Conservation (phyloP, 2,329 filamentous ascomycete genomes). For the Fusarium nisikadoi region DNA sequence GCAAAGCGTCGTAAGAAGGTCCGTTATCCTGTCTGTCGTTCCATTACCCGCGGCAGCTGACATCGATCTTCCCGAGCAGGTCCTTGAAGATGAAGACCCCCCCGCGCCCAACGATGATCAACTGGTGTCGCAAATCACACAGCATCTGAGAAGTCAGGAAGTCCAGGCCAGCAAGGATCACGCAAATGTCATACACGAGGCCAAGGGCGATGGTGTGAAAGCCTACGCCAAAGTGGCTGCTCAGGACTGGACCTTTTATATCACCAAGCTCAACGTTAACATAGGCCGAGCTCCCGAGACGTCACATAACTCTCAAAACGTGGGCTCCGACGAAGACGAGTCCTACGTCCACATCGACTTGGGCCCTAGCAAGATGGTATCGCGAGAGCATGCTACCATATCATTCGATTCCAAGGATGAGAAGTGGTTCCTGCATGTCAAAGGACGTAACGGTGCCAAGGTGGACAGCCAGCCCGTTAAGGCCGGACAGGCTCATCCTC, state of each 20-base stretch:
- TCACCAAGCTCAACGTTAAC: conserved; percentile 78
- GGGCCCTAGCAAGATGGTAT: conserved; percentile 84
- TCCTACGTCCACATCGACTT: conserved; percentile 83
- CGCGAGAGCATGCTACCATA: conserved; percentile 79
- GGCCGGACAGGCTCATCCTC: conserved; percentile 70
- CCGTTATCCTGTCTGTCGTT: conserved; percentile 21
- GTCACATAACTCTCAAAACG: conserved; percentile 50
- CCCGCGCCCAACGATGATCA: conserved; percentile 64
- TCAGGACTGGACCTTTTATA: conserved; percentile 85
- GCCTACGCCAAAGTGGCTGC: conserved; percentile 87
- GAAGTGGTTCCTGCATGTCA: conserved; percentile 86
- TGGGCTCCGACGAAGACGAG: conserved; percentile 58
- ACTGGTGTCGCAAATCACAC: conserved; percentile 65
- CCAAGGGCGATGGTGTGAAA: conserved; percentile 70
- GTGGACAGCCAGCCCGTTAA: conserved; percentile 80
- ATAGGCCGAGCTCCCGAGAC: conserved; percentile 77
- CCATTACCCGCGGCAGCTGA: conserved; percentile 24
- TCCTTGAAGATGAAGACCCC: conserved; percentile 51
- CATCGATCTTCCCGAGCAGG: conserved; percentile 42
- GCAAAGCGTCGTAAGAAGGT: conserved; percentile 73
- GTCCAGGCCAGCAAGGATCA: conserved; percentile 72
- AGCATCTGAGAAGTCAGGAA: conserved; percentile 59
- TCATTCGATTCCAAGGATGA: conserved; percentile 75
- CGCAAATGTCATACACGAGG: conserved; percentile 71
- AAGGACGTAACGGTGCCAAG: conserved; percentile 90